Evolutionary conservation across 1,284 basidiomycete genomes (phyloP), one percentile per base, ranked within the genome.

Genomic region (Boletus sp.): DNA sequence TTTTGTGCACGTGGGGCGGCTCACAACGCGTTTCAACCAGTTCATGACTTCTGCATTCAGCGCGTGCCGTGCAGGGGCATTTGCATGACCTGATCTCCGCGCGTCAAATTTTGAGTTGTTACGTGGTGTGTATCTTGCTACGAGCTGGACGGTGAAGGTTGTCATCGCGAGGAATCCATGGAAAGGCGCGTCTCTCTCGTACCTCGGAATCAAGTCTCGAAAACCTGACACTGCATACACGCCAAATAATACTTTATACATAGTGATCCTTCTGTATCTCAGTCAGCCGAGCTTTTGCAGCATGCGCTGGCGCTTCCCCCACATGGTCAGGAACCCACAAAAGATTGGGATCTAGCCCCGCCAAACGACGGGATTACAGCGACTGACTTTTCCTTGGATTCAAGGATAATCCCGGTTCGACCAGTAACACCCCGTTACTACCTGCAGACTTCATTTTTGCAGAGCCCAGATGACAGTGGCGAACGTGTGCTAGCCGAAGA

Each of bases 361-460:
- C 58, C 47, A 51, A 51, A 51, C 46, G 44, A 35, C 43, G 52
- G 43, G 45, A 44, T 54, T 45, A 38, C 50, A 32, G 40, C 41
- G 33, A 33, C 43, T 2, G 53, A 65, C 41, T 55, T 61, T 44
- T 65, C 64, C 4, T 44, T 52, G 40, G 55, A 64, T 54, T 65
- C 59, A 12, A 59, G 46, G 32, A 52, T 56, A 50, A 56, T 54
- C 47, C 69, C 55, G 46, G 49, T 27, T 16, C 54, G 46, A 49
- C 49, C 50, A 23, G 54, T 38, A 32, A 55, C 64, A 17, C 69
- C 75, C 29, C 69, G 69, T 44, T 82, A 83, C 62, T 74, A 78
- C 56, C 72, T 80, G 48, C 73, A 78, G 49, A 79, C 76, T 8
- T 76, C 74, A 0, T 75, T 75, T 48, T 53, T 76, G 2, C 75